Conservation (phyloP, 176 grass and related monocot species). For the Thalia dealbata region DNA sequence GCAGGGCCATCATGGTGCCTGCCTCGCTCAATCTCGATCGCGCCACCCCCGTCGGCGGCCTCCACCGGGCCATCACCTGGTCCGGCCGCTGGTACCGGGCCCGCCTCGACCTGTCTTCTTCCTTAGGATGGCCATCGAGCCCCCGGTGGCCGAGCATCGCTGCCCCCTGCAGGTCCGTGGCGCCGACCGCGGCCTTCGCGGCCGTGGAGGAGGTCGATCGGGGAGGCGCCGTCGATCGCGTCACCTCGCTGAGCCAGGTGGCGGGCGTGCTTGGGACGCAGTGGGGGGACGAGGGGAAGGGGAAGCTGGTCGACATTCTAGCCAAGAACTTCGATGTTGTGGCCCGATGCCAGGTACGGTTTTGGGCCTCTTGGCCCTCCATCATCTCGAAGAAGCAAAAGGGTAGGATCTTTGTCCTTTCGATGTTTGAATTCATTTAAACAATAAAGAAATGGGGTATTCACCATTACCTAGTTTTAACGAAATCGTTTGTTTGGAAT, state of each 20-base stretch:
- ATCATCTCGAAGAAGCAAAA: background rate
- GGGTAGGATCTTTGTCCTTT: background rate
- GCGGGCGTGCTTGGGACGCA: slow-evolving; percentile 67
- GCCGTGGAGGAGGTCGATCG: slow-evolving; percentile 22
- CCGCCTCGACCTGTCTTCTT: background rate
- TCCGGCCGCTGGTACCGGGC: background rate
- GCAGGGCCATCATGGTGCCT: background rate
- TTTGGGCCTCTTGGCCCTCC: background rate
- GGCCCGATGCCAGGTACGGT: slow-evolving; percentile 65
- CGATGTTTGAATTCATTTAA: background rate
- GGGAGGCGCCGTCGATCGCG: slow-evolving; percentile 22
- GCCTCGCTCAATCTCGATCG: background rate
- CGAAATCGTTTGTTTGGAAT: too few species aligned
- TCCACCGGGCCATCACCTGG: background rate
- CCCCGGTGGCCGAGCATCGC: background rate
- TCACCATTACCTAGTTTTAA: too few species aligned
- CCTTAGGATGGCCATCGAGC: background rate
- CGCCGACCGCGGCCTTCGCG: slow-evolving; percentile 21
- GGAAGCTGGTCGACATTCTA: slow-evolving; percentile 72
- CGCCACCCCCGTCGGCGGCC: background rate
- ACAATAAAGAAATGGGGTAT: background rate
- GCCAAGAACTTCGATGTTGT: slow-evolving; percentile 71
- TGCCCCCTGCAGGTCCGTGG: background rate
- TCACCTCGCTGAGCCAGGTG: slow-evolving; percentile 83
- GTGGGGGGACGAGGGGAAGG: slow-evolving; percentile 94